These are phyloP conservation scores for Xerocomellus chrysenteron DNA, from an alignment of 768 basidiomycete species.

Conservation along the genomic window DNA sequence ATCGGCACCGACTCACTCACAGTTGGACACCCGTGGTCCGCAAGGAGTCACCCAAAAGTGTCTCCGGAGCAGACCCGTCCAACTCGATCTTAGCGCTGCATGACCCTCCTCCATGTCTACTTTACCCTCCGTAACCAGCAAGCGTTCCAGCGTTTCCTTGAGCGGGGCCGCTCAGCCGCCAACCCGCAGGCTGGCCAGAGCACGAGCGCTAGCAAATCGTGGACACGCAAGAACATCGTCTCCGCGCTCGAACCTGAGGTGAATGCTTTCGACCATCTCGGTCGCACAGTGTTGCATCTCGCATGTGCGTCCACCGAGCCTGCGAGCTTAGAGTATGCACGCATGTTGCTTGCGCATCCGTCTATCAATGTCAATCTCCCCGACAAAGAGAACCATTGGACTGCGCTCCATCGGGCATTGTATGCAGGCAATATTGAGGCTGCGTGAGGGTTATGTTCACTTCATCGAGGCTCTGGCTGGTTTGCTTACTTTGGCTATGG, in stretches of 20 bases:
- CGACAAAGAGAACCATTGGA: slow-evolving; percentile 89
- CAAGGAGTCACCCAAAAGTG: slow-evolving; percentile 23
- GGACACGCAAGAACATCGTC: slow-evolving; percentile 48
- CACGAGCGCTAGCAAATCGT: slow-evolving; percentile 55
- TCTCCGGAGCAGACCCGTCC: slow-evolving; percentile 25
- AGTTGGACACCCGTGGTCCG: slow-evolving; percentile 24
- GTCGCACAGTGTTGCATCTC: slow-evolving; percentile 80
- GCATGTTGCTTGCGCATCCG: slow-evolving; percentile 73
- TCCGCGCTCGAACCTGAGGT: slow-evolving; percentile 44
- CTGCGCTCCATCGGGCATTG: slow-evolving; percentile 83
- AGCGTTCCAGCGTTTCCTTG: slow-evolving; percentile 75
- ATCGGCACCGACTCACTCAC: slow-evolving; percentile 12
- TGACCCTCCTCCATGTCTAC: slow-evolving; percentile 80
- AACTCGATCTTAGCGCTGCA: slow-evolving; percentile 38
- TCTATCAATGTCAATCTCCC: slow-evolving; percentile 73
- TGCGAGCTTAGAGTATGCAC: slow-evolving; percentile 71
- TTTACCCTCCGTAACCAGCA: slow-evolving; percentile 69
- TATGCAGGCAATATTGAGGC: slow-evolving; percentile 75
- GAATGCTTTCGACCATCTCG: slow-evolving; percentile 70
- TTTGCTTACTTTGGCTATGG: slow-evolving; percentile 20
- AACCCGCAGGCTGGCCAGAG: slow-evolving; percentile 30
- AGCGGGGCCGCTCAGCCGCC: slow-evolving; percentile 42
- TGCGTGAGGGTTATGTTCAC: slow-evolving; percentile 47
- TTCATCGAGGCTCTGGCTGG: background rate
- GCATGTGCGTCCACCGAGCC: slow-evolving; percentile 65